These are phyloP conservation scores for Talaromyces marneffei DNA, from an alignment of 2,329 filamentous ascomycete genomes.

Conservation along the genomic window DNA sequence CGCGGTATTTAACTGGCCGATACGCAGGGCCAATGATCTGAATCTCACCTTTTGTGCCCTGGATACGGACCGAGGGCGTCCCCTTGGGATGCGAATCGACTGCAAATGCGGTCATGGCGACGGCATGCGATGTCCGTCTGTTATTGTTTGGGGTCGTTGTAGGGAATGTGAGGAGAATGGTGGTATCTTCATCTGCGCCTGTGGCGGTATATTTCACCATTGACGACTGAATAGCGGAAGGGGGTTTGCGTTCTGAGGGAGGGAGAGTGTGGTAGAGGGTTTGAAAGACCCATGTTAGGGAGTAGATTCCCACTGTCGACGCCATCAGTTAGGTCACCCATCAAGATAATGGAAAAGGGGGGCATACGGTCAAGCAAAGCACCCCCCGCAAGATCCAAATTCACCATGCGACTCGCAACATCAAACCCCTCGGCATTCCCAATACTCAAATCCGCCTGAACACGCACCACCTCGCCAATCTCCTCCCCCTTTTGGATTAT, in stretches of 20 bases:
- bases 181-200: constrained; percentile 72
- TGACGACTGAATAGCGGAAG: constrained; percentile 58
- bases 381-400: constrained; percentile 74
- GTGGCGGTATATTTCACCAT: constrained; percentile 67
- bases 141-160: constrained; percentile 42
- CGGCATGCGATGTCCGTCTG: constrained; percentile 56
- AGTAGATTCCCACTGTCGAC: constrained; percentile 67
- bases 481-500: constrained; percentile 51
- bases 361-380: constrained; percentile 63
- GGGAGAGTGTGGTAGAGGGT: constrained; percentile 76
- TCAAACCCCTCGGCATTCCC: constrained; percentile 54
- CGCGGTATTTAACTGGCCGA: constrained; percentile 59
- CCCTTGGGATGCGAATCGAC: constrained; percentile 56
- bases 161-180: constrained; percentile 71
- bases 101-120: constrained; percentile 63
- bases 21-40: constrained; percentile 69
- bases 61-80: constrained; percentile 65
- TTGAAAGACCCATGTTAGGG: constrained; percentile 86
- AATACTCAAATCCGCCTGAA: constrained; percentile 58
- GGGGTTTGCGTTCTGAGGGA: constrained; percentile 56
- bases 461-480: constrained; percentile 55
- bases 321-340: neutral
- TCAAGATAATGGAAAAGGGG: neutral
- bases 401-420: constrained; percentile 71
- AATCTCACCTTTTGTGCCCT: constrained; percentile 75